A percentile compares a stretch with the other conserved stretches of the same genome.
These are phyloP conservation scores for Fusarium cyanostomum DNA, from an alignment of 2,329 filamentous ascomycete species.

Conservation along the genomic window DNA sequence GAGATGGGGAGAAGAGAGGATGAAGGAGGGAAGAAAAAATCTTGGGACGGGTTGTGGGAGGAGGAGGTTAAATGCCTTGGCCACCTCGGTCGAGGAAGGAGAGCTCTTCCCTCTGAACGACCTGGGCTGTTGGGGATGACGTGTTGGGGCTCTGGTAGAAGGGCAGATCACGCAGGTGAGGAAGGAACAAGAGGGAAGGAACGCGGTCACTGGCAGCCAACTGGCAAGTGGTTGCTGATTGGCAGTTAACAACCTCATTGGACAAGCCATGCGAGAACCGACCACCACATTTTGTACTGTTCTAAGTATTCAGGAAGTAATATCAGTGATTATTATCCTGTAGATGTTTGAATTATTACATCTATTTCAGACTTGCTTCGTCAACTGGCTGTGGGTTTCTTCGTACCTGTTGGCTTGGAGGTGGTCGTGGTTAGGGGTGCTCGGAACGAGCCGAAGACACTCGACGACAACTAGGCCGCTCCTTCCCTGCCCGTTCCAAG, in stretches of 20 bases:
- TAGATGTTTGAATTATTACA: not conserved
- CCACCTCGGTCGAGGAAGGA: conserved; percentile 10
- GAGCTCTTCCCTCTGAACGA: conserved; percentile 30
- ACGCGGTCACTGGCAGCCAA: not conserved
- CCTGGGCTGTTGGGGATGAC: conserved; percentile 31
- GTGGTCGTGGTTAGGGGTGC: not conserved
- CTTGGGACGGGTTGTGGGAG: conserved; percentile 3
- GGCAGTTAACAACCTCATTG: not conserved
- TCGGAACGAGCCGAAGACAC: not conserved
- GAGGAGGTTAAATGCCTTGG: conserved; percentile 13
- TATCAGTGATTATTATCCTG: not conserved
- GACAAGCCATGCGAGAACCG: not conserved
- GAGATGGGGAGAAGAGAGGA: conserved; percentile 18
- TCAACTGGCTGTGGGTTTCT: not conserved
- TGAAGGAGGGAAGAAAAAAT: conserved; percentile 18
- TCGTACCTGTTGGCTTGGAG: not conserved
- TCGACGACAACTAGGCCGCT: not conserved
- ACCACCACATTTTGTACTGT: no score
- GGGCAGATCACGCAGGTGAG: not conserved
- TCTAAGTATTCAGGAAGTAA: not conserved
- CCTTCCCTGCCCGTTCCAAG: conserved; percentile 5
- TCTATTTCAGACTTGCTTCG: not conserved
- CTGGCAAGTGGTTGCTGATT: not conserved
- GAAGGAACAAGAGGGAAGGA: conserved; percentile 30
- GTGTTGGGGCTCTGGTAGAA: conserved; percentile 7